Evolutionary conservation across 73 alveolate species (phyloP).

Genomic region (Tetrahymena elliotti): DNA sequence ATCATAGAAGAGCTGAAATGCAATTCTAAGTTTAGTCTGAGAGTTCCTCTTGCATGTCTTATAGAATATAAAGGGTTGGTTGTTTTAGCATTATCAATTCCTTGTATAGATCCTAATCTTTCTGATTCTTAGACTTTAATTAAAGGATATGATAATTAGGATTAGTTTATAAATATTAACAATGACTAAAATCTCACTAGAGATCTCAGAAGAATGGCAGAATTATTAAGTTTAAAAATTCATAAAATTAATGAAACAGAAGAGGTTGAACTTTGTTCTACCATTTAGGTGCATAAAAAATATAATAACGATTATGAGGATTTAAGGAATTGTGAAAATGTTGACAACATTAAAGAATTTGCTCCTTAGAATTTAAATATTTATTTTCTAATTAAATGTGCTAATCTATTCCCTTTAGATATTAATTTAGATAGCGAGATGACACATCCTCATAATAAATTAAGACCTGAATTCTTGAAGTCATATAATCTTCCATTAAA

Average conservation of each 20-base stretch:
- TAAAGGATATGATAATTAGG: neutral
- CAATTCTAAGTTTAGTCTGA: neutral
- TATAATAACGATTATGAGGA: neutral
- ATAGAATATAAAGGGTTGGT: neutral
- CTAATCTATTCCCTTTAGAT: neutral
- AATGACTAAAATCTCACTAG: neutral
- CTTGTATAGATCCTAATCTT: neutral
- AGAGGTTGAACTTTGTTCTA: neutral
- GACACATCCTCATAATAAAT: neutral
- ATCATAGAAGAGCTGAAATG: neutral
- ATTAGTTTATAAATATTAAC: neutral
- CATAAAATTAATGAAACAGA: neutral
- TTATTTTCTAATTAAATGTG: neutral
- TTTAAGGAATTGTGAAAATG: neutral
- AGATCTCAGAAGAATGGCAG: neutral
- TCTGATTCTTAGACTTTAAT: neutral
- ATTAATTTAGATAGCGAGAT: neutral
- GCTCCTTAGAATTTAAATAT: neutral
- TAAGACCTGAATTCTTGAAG: neutral
- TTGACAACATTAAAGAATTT: neutral
- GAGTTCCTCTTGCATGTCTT: neutral
- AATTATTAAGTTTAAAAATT: neutral
- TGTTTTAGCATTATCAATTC: neutral
- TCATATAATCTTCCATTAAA: neutral
- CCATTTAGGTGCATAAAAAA: neutral